Base-by-base conservation (phyloP, 2,329 filamentous ascomycete species). In the Coniochaeta sp. region DNA sequence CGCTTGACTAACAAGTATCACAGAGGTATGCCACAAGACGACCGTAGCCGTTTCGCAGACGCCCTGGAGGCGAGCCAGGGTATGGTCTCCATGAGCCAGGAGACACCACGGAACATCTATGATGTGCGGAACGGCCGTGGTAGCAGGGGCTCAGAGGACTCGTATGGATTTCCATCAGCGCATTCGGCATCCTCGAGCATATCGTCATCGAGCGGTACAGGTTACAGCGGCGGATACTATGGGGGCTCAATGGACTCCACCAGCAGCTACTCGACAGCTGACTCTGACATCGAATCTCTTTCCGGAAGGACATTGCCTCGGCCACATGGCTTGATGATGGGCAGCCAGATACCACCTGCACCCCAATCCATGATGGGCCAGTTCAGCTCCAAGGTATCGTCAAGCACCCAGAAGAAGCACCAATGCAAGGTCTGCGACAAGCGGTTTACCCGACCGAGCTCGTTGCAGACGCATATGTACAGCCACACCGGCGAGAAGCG, bases 381-480 rank as follows among this genome's bases (percentile, higher is more conserved):
- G 63, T 97, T 97, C 74, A 96, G 89, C 71, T 96, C 92, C 57
- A 96, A 96, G 72, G 86, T 96, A 50, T 91, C 91, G 0, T 91
- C 89, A n/a, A 96, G 90, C 72, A 94, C 92, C 9, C 91, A 96
- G 67, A 97, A 97, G 83, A 97, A 97, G 78, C 94, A 97, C 75
- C 96, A 96, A 77, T 97, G 92, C 81, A 96, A 96, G 74, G 89
- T 97, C 54, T 97, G 92, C 75, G 92, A 96, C 71, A 96, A 97
- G 79, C 85, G 92, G 40, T 97, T 97, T 69, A 96, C 92, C 2
- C 82, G 92, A 51, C 92, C 92, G 1, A 96, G 91, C 65, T 96
- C 92, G 13, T 71, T 97, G 33, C 92, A 96, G 67, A 97, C 92
- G 28, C 92, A 97, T 67, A 96, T 96, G 88, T 96, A 96, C 73